A percentile compares a stretch with the other conserved stretches of the same genome.
Conservation (phyloP, 2,329 filamentous ascomycete genomes). For the Nigrograna mackinnonii region DNA sequence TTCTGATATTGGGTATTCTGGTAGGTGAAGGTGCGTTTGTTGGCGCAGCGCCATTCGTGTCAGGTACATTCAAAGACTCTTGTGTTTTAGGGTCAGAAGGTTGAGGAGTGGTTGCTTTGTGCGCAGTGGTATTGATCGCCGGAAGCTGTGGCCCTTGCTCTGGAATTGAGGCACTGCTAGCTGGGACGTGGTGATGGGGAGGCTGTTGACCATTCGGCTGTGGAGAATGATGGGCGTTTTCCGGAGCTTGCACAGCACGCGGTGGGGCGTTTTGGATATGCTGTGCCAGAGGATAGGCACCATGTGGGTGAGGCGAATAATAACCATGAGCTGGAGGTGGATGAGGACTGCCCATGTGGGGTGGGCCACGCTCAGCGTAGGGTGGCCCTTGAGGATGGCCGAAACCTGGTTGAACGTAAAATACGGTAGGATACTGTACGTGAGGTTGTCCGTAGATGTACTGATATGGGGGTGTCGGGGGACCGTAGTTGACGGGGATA, state of each 20-base stretch:
- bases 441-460: background rate
- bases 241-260: slow-evolving; percentile 44
- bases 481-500: background rate
- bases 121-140: slow-evolving; percentile 32
- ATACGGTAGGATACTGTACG: background rate
- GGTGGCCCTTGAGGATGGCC: background rate
- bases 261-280: slow-evolving; percentile 42
- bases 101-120: slow-evolving; percentile 34
- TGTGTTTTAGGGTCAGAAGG: slow-evolving; percentile 46
- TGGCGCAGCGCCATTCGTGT: slow-evolving; percentile 25
- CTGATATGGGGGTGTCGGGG: background rate
- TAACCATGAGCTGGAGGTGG: background rate
- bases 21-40: slow-evolving; percentile 28
- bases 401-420: background rate
- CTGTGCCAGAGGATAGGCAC: slow-evolving; percentile 1
- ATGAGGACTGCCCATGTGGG: background rate
- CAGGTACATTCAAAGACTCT: slow-evolving; percentile 45
- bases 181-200: slow-evolving; percentile 18
- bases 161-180: slow-evolving; percentile 21
- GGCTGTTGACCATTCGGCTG: slow-evolving; percentile 28
- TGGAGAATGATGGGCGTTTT: slow-evolving; percentile 49
- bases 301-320: background rate
- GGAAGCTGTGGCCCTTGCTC: slow-evolving; percentile 41
- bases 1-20: slow-evolving; percentile 55
- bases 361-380: background rate